These are phyloP conservation scores for Wallacemonas sp. DNA, from an alignment of 208 protist species.

Conservation along the genomic window DNA sequence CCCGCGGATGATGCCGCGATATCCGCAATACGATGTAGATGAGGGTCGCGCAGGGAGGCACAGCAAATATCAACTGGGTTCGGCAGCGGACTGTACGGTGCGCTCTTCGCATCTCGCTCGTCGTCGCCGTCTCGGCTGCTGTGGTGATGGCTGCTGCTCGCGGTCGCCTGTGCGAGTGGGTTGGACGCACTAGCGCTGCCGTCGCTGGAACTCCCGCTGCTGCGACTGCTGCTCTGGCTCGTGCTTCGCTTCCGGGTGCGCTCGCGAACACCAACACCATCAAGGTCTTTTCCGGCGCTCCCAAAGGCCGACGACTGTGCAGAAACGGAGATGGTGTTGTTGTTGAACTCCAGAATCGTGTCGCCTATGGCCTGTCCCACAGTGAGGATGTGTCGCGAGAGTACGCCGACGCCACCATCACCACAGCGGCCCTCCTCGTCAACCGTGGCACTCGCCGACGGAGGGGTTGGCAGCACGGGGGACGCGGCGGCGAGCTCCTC, in stretches of 20 bases:
- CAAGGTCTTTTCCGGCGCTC: no score
- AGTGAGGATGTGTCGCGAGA: slow-evolving; percentile 5
- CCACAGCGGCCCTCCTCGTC: not conserved
- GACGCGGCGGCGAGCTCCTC: slow-evolving; percentile 14
- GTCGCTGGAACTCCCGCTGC: not conserved
- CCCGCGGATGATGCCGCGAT: not conserved
- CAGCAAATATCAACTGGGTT: slow-evolving; percentile 6
- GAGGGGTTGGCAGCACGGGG: not conserved
- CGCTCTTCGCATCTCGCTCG: not conserved
- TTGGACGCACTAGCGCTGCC: not conserved
- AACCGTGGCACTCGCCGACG: slow-evolving; percentile 5
- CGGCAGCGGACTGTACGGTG: not conserved
- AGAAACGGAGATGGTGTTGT: not conserved
- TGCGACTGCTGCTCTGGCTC: not conserved
- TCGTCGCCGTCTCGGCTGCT: slow-evolving; percentile 14
- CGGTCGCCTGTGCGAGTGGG: no score
- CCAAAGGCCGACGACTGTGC: no score
- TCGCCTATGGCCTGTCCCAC: slow-evolving; percentile 6
- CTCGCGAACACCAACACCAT: no score
- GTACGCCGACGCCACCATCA: not conserved
- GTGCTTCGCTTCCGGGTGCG: not conserved
- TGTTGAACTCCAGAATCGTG: not conserved
- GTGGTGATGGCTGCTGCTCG: not conserved
- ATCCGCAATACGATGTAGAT: not conserved
- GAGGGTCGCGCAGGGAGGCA: not conserved